Evolutionary conservation across 78 protist species (phyloP), one percentile per base, ranked within the genome.

Genomic region (Monosiga brevicollis): DNA sequence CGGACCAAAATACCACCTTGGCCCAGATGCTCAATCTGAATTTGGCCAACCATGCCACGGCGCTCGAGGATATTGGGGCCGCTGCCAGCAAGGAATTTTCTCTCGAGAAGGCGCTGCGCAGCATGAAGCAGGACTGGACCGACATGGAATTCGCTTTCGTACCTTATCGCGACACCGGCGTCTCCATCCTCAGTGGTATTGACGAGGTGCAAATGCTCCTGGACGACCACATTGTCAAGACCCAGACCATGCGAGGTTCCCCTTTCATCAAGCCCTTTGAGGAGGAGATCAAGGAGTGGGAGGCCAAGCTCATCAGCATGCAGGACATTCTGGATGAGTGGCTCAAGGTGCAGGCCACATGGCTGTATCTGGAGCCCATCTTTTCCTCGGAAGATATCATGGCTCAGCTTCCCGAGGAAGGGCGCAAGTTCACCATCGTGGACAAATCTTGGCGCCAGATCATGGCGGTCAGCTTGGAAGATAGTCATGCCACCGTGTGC

Each of bases 361-460:
- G 95, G 95, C 84, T 92, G 71, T 89, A 89, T 42, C 85, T 92
- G 39, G 95, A 92, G 88, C 92, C 92, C 38, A 92, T 92, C 84
- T 92, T 92, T 83, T 32, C 72, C 6, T 79, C 87, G 22, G 91
- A 90, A 40, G 95, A 92, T 87, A 92, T 92, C 86, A 73, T 84
- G 83, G 55, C 83, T 32, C 95, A 92, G 86, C 75, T 92, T 79
- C 92, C 95, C 2, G 35, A 22, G 41, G 92, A 89, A 82, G 85
- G 76, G 80, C 49, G 26, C 40, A 75, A 3, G 76, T 87, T 87
- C 84, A 20, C 32, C 49, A 25, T 39, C 24, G 81, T 86, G 42
- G 85, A 86, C 76, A 32, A 26, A 20, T 43, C 29, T 34, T 86
- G 80, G 81, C 80, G 81, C 49, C 41, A 32, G 11, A n/a, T 40